phyloP scores from a whole-genome alignment of 805 yeast species.

The Myxozyma monticola region DNA sequence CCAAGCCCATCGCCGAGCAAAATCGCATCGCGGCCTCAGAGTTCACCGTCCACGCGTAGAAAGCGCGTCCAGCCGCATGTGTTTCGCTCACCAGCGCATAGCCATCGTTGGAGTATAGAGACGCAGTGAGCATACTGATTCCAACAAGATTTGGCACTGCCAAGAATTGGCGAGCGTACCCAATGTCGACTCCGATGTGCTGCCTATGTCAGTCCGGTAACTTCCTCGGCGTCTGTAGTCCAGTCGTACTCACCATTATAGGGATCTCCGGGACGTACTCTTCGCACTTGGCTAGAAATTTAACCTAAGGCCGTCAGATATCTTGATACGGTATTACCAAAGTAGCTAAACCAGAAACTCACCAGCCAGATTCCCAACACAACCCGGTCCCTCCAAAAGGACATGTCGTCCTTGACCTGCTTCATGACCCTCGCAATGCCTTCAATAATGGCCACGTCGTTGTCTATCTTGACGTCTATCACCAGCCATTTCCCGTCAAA shows the following conservation, averaged over 20 bases:
- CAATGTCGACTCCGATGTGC: conserved; percentile 33
- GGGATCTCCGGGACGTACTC: conserved; percentile 42
- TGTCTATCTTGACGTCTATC: conserved; percentile 28
- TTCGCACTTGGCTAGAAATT: conserved; percentile 27
- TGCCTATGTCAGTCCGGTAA: no score
- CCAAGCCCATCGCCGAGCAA: conserved; percentile 41
- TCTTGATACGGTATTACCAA: neutral
- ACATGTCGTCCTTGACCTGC: conserved; percentile 42
- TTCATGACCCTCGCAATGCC: conserved; percentile 16
- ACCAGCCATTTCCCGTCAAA: conserved; percentile 24
- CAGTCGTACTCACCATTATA: conserved; percentile 28
- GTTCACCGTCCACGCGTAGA: conserved; percentile 58
- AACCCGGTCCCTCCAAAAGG: conserved; percentile 48
- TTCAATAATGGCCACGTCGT: conserved; percentile 20
- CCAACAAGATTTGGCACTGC: conserved; percentile 12
- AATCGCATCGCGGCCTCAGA: conserved; percentile 40
- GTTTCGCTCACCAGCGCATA: conserved; percentile 44
- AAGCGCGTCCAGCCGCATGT: conserved; percentile 51
- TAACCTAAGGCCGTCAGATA: conserved; percentile 1
- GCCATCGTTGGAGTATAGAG: conserved; percentile 33
- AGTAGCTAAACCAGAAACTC: conserved; percentile 33
- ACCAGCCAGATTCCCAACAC: conserved; percentile 57
- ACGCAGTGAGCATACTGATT: conserved; percentile 26
- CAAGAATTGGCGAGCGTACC: conserved; percentile 22
- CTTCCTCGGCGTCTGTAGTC: no score